Conservation (phyloP, 306 rosid species). For the Dryas alaskensis region DNA sequence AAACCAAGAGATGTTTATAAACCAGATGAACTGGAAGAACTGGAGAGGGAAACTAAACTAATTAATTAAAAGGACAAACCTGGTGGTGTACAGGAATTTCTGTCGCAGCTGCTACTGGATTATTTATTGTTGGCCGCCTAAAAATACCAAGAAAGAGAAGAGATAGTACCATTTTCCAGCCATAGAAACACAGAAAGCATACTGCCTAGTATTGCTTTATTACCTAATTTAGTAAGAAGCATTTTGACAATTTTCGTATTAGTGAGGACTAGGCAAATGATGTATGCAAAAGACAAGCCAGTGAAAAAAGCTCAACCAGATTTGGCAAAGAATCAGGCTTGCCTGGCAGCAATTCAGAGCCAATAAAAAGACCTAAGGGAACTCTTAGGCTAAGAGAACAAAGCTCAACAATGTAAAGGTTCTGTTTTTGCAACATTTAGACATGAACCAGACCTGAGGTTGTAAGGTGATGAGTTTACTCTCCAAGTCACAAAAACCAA, state of each 20-base stretch:
- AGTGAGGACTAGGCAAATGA: not conserved
- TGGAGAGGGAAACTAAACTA: constrained; percentile 8
- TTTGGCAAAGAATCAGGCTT: not conserved
- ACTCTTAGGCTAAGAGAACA: not conserved
- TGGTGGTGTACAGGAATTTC: constrained; percentile 55
- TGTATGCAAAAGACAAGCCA: not conserved
- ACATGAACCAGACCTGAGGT: not conserved
- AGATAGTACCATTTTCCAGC: constrained; percentile 7
- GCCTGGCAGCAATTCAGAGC: not conserved
- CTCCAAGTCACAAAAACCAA: not conserved
- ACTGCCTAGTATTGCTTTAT: constrained; percentile 2
- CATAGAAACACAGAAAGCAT: constrained; percentile 1
- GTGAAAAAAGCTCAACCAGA: not conserved
- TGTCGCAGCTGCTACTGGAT: constrained; percentile 35
- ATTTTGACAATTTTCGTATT: not conserved
- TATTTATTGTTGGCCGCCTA: constrained; percentile 47
- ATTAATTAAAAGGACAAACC: constrained; percentile 39
- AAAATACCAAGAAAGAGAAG: constrained; percentile 25
- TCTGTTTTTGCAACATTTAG: not conserved
- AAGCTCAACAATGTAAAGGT: not conserved
- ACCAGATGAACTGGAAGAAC: constrained; percentile 25
- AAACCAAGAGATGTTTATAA: constrained; percentile 25
- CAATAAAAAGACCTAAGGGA: not conserved
- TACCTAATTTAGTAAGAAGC: not conserved
- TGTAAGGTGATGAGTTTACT: not conserved